Percentiles rank a stretch among this genome's conserved stretches.
These are phyloP conservation scores for Coniella vitis DNA, from an alignment of 2,329 filamentous ascomycete species.

Conservation along the genomic window DNA sequence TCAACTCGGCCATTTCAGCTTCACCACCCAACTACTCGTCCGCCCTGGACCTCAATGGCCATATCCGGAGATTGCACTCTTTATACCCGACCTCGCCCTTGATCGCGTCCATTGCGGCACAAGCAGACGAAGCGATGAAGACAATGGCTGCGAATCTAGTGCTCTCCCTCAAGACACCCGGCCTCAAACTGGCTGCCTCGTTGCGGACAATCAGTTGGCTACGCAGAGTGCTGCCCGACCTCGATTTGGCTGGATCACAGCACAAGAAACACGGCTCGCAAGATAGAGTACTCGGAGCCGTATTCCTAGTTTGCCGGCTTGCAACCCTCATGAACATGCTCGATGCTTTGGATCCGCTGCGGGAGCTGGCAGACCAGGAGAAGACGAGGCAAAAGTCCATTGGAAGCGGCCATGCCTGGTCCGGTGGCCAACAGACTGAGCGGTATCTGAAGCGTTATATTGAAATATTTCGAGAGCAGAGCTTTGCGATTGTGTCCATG, in stretches of 20 bases:
- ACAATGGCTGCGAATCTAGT: slow-evolving; percentile 84
- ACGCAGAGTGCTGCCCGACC: slow-evolving; percentile 75
- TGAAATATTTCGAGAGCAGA: slow-evolving; percentile 96
- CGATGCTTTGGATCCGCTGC: slow-evolving; percentile 75
- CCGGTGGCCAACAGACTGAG: slow-evolving; percentile 84
- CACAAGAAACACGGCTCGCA: slow-evolving; percentile 26
- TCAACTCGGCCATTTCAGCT: slow-evolving; percentile 69
- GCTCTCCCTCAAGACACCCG: slow-evolving; percentile 64
- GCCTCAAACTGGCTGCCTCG: slow-evolving; percentile 80
- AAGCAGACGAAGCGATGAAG: slow-evolving; percentile 83
- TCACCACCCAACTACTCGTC: slow-evolving; percentile 73
- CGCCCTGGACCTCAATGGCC: slow-evolving; percentile 85
- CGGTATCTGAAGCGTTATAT: slow-evolving; percentile 91
- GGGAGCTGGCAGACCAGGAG: slow-evolving; percentile 86
- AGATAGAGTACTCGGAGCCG: slow-evolving; percentile 67
- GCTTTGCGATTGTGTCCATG: slow-evolving; percentile 90
- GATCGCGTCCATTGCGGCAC: slow-evolving; percentile 62
- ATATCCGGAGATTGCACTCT: slow-evolving; percentile 78
- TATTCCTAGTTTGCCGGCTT: slow-evolving; percentile 83
- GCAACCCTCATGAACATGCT: slow-evolving; percentile 73
- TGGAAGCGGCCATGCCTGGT: slow-evolving; percentile 41
- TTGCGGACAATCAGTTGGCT: slow-evolving; percentile 91
- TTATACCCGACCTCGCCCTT: slow-evolving; percentile 76
- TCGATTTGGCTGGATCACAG: slow-evolving; percentile 40
- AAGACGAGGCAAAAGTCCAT: slow-evolving; percentile 40